Evolutionary conservation across 2,329 filamentous ascomycete genomes (phyloP), one percentile per base, ranked within the genome.

Genomic region (Fusarium anguioides): DNA sequence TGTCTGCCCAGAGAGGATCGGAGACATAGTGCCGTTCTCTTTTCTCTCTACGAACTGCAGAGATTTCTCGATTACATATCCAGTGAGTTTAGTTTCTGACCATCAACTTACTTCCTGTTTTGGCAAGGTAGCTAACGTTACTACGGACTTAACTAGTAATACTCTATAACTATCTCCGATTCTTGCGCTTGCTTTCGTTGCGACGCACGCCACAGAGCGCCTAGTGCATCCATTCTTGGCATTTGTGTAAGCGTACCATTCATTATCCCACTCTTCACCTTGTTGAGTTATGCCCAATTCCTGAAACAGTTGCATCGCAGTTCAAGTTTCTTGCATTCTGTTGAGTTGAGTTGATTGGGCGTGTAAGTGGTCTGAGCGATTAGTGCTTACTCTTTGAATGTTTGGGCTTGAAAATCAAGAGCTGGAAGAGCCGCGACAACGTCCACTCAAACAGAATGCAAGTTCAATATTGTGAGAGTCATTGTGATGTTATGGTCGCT

Each of bases 311-410:
- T 60, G 26, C 60, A 59, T 60, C 29, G 35, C 20, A 24, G 17
- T 45, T 20, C 24, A 27, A n/a, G 18, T 14, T 45, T 12, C 33
- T 18, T 44, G 36, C 33, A 48, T 35, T 24, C 15, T 35, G 12
- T 21, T 23, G 1, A 1, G 14, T 6, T 14, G 23, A 20, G 14
- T 37, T 59, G 45, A 60, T 51, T 58, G 42, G 49, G 60, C 31
- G 53, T 27, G 37, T 42, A 12, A 29, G 37, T 56, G 45, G 57
- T 23, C 21, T 44, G 31, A 11, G n/a, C 39, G 29, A 29, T 57
- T 66, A 67, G 64, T 66, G 64, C 64, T 66, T 66, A 66, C 62
- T 47, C n/a, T 46, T 42, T 21, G 23, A 26, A 21, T 40, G 20
- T n/a, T 9, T 27, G 36, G 55, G 31, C 41, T 44, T 36, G 24